Evolutionary conservation across 2,329 filamentous ascomycete genomes (phyloP), one percentile per base, ranked within the genome.

Genomic region (Tolypocladium amazonense): DNA sequence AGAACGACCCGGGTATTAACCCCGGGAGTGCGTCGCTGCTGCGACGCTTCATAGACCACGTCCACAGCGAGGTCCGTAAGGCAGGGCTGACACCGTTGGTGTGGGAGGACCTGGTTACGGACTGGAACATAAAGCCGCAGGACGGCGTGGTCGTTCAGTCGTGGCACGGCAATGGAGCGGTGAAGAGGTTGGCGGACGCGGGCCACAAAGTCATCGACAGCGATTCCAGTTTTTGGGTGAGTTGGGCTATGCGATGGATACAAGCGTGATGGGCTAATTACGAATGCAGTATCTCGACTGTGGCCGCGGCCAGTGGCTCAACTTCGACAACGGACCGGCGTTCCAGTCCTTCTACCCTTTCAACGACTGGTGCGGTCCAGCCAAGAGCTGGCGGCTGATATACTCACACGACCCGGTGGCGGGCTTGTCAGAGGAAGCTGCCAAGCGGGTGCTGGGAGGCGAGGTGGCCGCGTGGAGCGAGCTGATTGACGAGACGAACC

Each of bases 391-490:
- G 92, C 83, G 85, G 8, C 78, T 90, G 35, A 81, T 93, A 61
- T 96, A 96, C 78, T 83, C 85, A 25, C 89, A 93, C 72, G 87
- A 96, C 69, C 91, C 91, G 0, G 76, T 86, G 4, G 79, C 76
- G 3, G 83, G 83, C 54, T 78, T 96, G 5, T 81, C 87, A 0
- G 74, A 73, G 12, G 79, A 85, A 33, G 73, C 84, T 52, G 82
- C 84, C 33, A 79, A 87, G 68, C 81, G 90, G 15, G 87, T 96
- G 3, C 72, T 94, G 11, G 92, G 92, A 53, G 92, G 90, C 33
- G 92, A 96, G 75, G 84, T 88, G 20, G 88, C 89, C 59, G 82
- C 91, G 60, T 96, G 90, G 90, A 83, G 82, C 63, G 92, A 96
- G 76, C 88, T 87, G n/a, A 80, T 82, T 62, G 92, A 96, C 72